A percentile compares a stretch with the other conserved stretches of the same genome.
phyloP scores from a whole-genome alignment of 148 eudicot species.

The Vaccinium darrowii region DNA sequence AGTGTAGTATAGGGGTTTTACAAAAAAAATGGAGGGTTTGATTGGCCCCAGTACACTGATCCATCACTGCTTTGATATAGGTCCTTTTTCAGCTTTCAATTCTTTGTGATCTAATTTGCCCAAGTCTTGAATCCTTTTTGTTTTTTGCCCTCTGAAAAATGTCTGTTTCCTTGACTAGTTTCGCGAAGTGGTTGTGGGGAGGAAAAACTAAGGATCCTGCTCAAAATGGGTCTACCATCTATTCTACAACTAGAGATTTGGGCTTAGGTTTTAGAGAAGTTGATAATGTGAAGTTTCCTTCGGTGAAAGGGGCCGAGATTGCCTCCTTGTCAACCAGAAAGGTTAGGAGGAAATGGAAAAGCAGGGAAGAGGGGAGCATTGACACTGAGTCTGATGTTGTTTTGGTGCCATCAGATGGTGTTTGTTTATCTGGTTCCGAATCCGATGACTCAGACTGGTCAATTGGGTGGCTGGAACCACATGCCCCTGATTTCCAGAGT shows the following conservation, averaged over 20 bases:
- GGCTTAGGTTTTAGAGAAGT: slow-evolving; percentile 45
- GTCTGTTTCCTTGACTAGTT: slow-evolving; percentile 50
- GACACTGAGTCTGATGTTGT: slow-evolving; percentile 84
- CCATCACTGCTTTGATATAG: background rate
- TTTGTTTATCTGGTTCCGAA: slow-evolving; percentile 80
- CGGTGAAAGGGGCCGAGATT: slow-evolving; percentile 35
- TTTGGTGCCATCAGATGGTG: slow-evolving; percentile 86
- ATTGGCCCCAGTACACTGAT: background rate
- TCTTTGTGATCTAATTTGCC: slow-evolving; percentile 9
- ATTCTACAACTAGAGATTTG: slow-evolving; percentile 43
- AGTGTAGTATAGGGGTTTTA: background rate
- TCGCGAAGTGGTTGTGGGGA: slow-evolving; percentile 55
- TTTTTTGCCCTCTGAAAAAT: slow-evolving; percentile 18
- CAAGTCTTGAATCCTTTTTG: background rate
- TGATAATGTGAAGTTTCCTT: slow-evolving; percentile 48
- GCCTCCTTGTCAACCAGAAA: slow-evolving; percentile 52
- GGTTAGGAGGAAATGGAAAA: slow-evolving; percentile 68
- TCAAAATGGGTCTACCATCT: slow-evolving; percentile 37
- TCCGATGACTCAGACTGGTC: slow-evolving; percentile 99
- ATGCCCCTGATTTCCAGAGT: slow-evolving; percentile 79
- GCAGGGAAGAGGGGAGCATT: slow-evolving; percentile 68
- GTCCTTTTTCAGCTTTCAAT: background rate
- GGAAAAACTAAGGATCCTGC: slow-evolving; percentile 44
- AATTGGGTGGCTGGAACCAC: slow-evolving; percentile 93
- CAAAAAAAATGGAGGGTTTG: background rate